Evolutionary conservation across 164 flowering plant genomes (phyloP), one percentile per base, ranked within the genome.

Genomic region (Brasenia schreberi): DNA sequence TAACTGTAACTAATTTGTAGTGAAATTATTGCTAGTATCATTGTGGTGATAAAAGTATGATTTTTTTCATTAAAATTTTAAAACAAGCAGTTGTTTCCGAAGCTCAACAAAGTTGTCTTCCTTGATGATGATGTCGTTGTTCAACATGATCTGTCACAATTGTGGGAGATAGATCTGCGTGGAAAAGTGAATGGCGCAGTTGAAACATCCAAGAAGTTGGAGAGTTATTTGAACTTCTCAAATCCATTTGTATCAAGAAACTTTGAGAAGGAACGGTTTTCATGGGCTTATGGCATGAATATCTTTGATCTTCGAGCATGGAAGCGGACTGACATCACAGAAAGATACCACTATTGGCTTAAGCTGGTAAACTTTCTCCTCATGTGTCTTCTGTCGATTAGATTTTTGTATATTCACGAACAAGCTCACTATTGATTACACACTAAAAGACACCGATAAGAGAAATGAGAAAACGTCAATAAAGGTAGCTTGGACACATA

Each of bases 61-160:
- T 6, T 9, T 49, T 49, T 49, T 49, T 49, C 56, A 5, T 49
- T 14, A 49, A 49, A 49, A 49, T 33, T 33, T 33, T 33, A 33
- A 33, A 33, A 33, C 39, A 49, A 49, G 5, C 86, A 89, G 96
- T 75, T 89, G 67, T 89, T 89, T 77, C 96, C 96, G 65, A 78
- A 81, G 72, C 87, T 89, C 65, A 70, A 82, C 76, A 89, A 85
- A 80, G 73, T 87, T 44, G 80, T 89, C 64, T 84, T 87, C 73
- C 72, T 89, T 75, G 92, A 87, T 7, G 92, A 89, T 69, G 92
- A 89, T 74, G 71, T 84, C 53, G 86, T 89, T 42, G 87, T 89
- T 23, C 90, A 84, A 61, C 84, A 65, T 64, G 96, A 89, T 72
- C 72, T 87, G 43, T 87, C 89, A 18, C 72, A 86, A 45, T 75